Evolutionary conservation across 1,139 yeast species (phyloP).

Genomic region (Yamadazyma aaseri): DNA sequence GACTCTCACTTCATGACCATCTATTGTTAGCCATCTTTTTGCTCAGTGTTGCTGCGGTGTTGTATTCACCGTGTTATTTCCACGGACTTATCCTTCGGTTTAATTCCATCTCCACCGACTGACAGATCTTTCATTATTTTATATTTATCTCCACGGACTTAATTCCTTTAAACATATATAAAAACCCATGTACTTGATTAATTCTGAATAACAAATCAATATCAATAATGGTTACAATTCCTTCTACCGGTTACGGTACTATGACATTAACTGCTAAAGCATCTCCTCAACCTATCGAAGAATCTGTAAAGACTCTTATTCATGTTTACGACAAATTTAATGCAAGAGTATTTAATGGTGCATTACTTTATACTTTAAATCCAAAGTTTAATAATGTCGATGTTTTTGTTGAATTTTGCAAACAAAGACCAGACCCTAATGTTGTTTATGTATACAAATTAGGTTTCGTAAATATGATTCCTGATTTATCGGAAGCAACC

Average conservation of each 20-base stretch:
- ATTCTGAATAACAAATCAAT: no score
- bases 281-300: conserved; percentile 39
- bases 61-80: no score
- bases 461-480: conserved; percentile 19
- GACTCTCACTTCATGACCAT: no score
- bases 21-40: no score
- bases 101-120: no score
- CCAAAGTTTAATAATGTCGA: conserved; percentile 1
- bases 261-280: conserved; percentile 63
- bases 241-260: conserved; percentile 56
- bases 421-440: conserved; percentile 7
- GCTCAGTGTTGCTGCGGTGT: no score
- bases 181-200: no score
- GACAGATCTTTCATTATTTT: no score
- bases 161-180: no score
- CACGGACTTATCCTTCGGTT: no score
- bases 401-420: background rate
- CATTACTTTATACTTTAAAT: conserved; percentile 67
- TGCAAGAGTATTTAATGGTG: conserved; percentile 62
- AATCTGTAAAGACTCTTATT: conserved; percentile 46
- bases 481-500: conserved; percentile 51
- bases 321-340: conserved; percentile 42
- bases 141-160: no score
- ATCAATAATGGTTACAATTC: conserved; percentile 15
- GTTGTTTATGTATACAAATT: conserved; percentile 59